A percentile compares a stretch with the other conserved stretches of the same genome.
phyloP scores from a whole-genome alignment of 352 stramenopile genomes.

The Pythium sp. region DNA sequence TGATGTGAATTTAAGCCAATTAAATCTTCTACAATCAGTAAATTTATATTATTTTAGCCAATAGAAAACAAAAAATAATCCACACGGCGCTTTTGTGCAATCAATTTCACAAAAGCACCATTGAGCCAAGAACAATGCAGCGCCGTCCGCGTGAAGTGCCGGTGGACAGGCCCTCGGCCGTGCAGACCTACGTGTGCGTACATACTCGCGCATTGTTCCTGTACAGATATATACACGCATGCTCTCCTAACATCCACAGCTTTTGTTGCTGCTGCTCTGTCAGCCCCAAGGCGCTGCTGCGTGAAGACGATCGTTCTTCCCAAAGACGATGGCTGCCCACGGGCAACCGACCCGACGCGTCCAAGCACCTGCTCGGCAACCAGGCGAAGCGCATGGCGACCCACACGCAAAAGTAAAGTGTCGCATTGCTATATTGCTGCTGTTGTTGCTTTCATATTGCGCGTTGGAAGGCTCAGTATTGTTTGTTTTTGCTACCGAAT shows the following conservation, averaged over 20 bases:
- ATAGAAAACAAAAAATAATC: background rate
- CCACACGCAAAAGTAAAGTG: background rate
- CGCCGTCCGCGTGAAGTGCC: slow-evolving; percentile 51
- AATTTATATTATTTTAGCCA: background rate
- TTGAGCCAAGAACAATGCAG: slow-evolving; percentile 10
- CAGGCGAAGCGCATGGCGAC: slow-evolving; percentile 27
- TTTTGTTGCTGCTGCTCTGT: background rate
- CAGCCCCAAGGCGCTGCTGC: slow-evolving; percentile 30
- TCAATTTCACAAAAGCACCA: background rate
- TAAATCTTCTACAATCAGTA: background rate
- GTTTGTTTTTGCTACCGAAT: background rate
- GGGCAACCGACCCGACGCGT: slow-evolving; percentile 41
- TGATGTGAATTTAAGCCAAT: background rate
- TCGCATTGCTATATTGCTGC: background rate
- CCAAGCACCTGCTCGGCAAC: slow-evolving; percentile 41
- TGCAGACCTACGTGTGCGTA: slow-evolving; percentile 50
- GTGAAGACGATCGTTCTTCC: slow-evolving; percentile 22
- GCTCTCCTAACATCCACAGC: background rate
- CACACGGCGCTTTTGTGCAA: too few relatives aligned
- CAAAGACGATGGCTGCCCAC: slow-evolving; percentile 45
- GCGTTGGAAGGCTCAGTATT: background rate
- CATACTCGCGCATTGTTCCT: background rate
- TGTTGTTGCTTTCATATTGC: background rate
- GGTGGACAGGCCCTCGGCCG: slow-evolving; percentile 48
- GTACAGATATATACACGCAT: too few relatives aligned